These are phyloP conservation scores for Astragalus glycyphyllos DNA, from an alignment of 306 rosid species.

Conservation along the genomic window DNA sequence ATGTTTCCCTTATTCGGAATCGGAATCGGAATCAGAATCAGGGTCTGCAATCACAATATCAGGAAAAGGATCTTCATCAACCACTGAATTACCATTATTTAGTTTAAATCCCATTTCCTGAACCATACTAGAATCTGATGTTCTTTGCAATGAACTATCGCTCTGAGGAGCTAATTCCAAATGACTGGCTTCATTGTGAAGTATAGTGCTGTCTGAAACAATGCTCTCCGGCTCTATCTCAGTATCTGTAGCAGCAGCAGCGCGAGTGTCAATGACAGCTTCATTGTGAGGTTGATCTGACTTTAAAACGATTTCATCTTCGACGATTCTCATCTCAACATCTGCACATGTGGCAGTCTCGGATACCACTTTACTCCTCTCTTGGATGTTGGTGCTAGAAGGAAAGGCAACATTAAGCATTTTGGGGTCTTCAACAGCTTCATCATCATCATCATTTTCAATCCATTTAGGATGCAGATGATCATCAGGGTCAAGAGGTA, in stretches of 20 bases:
- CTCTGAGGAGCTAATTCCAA: conserved; percentile 37
- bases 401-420: conserved; percentile 33
- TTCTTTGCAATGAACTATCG: conserved; percentile 20
- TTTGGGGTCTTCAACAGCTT: conserved; percentile 40
- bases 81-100: conserved; percentile 35
- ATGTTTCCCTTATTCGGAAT: conserved; percentile 46
- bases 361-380: conserved; percentile 34
- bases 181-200: conserved; percentile 43
- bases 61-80: conserved; percentile 62
- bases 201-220: conserved; percentile 32
- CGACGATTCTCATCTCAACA: conserved; percentile 44
- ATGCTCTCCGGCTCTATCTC: conserved; percentile 36
- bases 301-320: conserved; percentile 43
- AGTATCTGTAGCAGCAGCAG: conserved; percentile 33
- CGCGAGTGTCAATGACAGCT: conserved; percentile 35
- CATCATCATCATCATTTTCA: conserved; percentile 43
- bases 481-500: conserved; percentile 50
- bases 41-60: conserved; percentile 75
- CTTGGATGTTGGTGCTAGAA: conserved; percentile 40
- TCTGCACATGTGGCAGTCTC: conserved; percentile 40
- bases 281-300: conserved; percentile 37
- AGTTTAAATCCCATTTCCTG: conserved; percentile 34
- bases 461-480: conserved; percentile 58
- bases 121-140: conserved; percentile 40
- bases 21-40: conserved; percentile 65